Evolutionary conservation across 345 rosid genomes (phyloP), one percentile per base, ranked within the genome.

Genomic region (Mercurialis annua): DNA sequence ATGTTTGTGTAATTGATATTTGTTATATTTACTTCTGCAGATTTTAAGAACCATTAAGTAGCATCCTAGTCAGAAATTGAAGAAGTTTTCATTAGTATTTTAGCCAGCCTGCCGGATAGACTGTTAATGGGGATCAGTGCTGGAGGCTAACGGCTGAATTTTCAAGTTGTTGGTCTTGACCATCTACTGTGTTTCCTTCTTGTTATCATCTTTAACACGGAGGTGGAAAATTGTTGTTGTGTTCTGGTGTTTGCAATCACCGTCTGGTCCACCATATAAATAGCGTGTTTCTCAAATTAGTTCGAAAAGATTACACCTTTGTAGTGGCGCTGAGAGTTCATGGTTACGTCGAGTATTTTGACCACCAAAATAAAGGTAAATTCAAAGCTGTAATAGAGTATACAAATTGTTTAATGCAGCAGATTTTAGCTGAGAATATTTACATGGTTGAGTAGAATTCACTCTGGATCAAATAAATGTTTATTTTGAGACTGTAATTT

Each of bases 101-200:
- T 54, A 31, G 49, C 15, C 24, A 38, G 23, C 1, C 26, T 2
- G 52, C 33, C 15, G n/a, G 62, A 34, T 21, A 26, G 23, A 17
- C 27, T 38, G 21, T 46, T 54, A n/a, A 27, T 33, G 18, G 63
- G 29, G 60, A 46, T 53, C 12, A 17, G 10, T n/a, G 29, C 31
- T 33, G 2, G 6, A 24, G 59, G 68, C 64, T 34, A 57, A 48
- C 59, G 24, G 29, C 73, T 59, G 53, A 66, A 56, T 20, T 55
- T 70, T 29, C 72, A 29, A 38, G 68, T 36, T 47, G 54, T 29
- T 70, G 43, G 17, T 47, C 44, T 18, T 1, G 52, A 6, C 40
- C 33, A 83, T 81, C 67, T 83, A 7, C 29, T n/a, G 20, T 27
- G 16, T 43, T 40, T 30, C 42, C 51, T 55, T 20, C 24, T 17